Percentiles rank a stretch among this genome's conserved stretches.
Evolutionary conservation across 2,329 filamentous ascomycete genomes (phyloP).

Genomic region (Fusarium sarcochroum): DNA sequence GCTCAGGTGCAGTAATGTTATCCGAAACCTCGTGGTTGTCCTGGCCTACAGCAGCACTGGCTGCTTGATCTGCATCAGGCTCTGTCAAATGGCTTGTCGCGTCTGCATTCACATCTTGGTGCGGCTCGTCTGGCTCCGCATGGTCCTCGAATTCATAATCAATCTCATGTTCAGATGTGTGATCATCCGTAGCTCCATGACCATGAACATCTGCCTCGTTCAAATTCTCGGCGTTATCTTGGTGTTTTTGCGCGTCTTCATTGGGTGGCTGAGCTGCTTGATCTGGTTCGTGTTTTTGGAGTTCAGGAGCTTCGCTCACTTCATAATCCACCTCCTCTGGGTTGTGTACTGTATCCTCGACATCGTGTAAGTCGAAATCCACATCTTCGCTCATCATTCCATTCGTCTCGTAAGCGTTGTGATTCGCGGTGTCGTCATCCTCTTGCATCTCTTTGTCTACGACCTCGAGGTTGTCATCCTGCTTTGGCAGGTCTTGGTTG

Average conservation of each 20-base stretch:
- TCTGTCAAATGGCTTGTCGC: slow-evolving; percentile 19
- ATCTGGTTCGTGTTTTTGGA: slow-evolving; percentile 25
- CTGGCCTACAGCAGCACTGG: slow-evolving; percentile 2
- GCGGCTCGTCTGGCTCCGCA: slow-evolving; percentile 28
- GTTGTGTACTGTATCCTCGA: slow-evolving; percentile 25
- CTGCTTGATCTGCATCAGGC: background rate
- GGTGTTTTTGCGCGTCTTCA: slow-evolving; percentile 9
- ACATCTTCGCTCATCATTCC: slow-evolving; percentile 42
- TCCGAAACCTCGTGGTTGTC: slow-evolving; percentile 11
- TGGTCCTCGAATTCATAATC: slow-evolving; percentile 50
- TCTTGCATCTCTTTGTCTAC: slow-evolving; percentile 41
- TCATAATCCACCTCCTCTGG: slow-evolving; percentile 18
- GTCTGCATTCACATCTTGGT: slow-evolving; percentile 14
- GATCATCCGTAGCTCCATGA: slow-evolving; percentile 24
- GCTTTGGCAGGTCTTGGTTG: slow-evolving; percentile 28
- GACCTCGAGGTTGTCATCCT: slow-evolving; percentile 7
- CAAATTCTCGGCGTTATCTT: slow-evolving; percentile 14
- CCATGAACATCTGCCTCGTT: slow-evolving; percentile 13
- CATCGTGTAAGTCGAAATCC: slow-evolving; percentile 34
- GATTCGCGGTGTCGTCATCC: slow-evolving; percentile 36
- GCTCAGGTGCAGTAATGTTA: background rate
- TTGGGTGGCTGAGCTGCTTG: slow-evolving; percentile 12
- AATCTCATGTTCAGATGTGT: slow-evolving; percentile 47
- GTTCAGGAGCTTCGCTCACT: slow-evolving; percentile 16
- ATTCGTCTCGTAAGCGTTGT: slow-evolving; percentile 37